Evolutionary conservation across 108 stramenopile species (phyloP).

Genomic region (Discostella pseudostelligera): DNA sequence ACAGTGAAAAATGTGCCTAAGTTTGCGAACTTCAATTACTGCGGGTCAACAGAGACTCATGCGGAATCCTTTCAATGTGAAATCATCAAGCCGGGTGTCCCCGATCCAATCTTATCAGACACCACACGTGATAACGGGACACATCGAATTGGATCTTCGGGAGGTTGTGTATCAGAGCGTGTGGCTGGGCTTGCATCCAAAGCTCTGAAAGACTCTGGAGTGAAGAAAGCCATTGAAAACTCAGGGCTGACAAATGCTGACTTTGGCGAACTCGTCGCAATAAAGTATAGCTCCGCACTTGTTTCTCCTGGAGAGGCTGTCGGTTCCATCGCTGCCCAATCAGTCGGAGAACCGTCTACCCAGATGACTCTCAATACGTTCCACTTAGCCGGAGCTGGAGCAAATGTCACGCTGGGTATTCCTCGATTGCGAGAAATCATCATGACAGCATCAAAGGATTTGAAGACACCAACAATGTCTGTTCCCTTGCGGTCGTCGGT

Average conservation of each 20-base stretch:
- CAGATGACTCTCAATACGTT: slow-evolving; percentile 99
- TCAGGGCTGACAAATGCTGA: slow-evolving; percentile 52
- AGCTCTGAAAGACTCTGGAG: slow-evolving; percentile 49
- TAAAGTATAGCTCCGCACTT: slow-evolving; percentile 91
- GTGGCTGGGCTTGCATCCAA: slow-evolving; percentile 62
- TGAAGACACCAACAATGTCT: slow-evolving; percentile 97
- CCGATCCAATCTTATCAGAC: slow-evolving; percentile 77
- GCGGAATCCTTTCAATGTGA: slow-evolving; percentile 59
- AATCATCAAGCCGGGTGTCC: slow-evolving; percentile 63
- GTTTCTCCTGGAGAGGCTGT: slow-evolving; percentile 99
- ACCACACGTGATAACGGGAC: slow-evolving; percentile 41
- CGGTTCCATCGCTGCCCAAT: slow-evolving; percentile 96
- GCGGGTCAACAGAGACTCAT: slow-evolving; percentile 46
- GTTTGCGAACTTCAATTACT: slow-evolving; percentile 58
- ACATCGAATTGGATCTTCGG: slow-evolving; percentile 74
- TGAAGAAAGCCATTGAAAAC: slow-evolving; percentile 59
- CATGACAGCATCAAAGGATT: slow-evolving; percentile 95
- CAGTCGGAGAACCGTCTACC: slow-evolving; percentile 97
- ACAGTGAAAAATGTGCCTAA: slow-evolving; percentile 60
- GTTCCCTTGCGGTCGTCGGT: slow-evolving; percentile 76
- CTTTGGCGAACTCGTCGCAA: slow-evolving; percentile 72
- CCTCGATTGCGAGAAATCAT: slow-evolving; percentile 99
- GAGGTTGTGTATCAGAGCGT: slow-evolving; percentile 83
- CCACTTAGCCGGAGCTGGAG: slow-evolving; percentile 98
- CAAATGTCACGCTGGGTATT: slow-evolving; percentile 99